These are phyloP conservation scores for Clonostachys rhizophaga DNA, from an alignment of 2,329 filamentous ascomycete genomes.

Conservation along the genomic window DNA sequence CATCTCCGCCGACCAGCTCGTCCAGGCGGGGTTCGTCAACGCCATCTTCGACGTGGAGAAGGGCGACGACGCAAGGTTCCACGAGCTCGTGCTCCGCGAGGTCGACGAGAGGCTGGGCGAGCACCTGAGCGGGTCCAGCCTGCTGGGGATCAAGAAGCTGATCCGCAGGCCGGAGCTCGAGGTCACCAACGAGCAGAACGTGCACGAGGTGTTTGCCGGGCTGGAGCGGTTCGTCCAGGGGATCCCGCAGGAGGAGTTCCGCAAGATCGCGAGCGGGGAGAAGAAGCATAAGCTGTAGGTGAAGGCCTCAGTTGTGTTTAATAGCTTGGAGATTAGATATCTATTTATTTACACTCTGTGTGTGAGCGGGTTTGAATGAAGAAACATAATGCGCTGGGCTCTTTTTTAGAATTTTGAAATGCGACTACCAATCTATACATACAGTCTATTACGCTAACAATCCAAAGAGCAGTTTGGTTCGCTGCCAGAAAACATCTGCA, in stretches of 20 bases:
- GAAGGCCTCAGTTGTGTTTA: background rate
- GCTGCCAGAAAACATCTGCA: conserved; percentile 76
- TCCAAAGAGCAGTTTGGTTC: conserved; percentile 77
- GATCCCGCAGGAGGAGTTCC: conserved; percentile 84
- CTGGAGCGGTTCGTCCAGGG: conserved; percentile 76
- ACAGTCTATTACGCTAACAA: conserved; percentile 46
- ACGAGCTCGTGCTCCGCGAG: conserved; percentile 68
- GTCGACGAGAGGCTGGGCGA: conserved; percentile 75
- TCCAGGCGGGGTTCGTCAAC: conserved; percentile 79
- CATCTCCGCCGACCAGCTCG: conserved; percentile 68
- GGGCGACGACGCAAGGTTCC: conserved; percentile 65
- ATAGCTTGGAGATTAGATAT: no score
- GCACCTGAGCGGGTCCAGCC: conserved; percentile 74
- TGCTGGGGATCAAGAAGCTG: conserved; percentile 81
- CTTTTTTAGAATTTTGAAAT: conserved; percentile 1
- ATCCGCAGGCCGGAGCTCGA: conserved; percentile 72
- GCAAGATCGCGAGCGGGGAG: conserved; percentile 76
- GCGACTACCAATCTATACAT: background rate
- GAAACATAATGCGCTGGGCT: background rate
- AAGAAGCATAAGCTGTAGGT: conserved; percentile 88
- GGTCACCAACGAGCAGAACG: conserved; percentile 69
- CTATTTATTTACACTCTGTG: no score
- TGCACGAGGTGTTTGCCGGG: conserved; percentile 80
- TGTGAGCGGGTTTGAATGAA: background rate
- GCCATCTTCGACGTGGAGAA: conserved; percentile 62